These are phyloP conservation scores for Berkeleyomyces rouxiae DNA, from an alignment of 2,329 filamentous ascomycete species.

Conservation along the genomic window DNA sequence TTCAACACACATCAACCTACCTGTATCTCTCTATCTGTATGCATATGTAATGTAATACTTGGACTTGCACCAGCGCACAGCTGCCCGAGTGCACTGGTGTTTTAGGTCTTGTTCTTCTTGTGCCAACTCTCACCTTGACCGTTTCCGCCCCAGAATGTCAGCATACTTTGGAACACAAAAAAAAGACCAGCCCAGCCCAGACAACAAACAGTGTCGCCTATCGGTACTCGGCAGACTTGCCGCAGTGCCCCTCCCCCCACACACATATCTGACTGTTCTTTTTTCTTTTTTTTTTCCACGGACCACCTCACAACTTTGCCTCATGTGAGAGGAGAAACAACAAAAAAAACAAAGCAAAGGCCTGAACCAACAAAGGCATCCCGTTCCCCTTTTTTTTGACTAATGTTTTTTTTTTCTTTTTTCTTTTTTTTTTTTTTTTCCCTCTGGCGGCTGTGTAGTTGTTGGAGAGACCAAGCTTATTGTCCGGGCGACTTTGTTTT, in stretches of 20 bases:
- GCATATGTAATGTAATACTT: neutral
- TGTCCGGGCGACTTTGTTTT: neutral
- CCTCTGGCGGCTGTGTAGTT: too few species aligned
- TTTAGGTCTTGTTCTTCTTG: neutral
- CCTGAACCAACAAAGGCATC: neutral
- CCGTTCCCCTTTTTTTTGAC: neutral
- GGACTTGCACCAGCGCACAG: too few species aligned
- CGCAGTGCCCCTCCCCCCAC: neutral
- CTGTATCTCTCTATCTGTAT: neutral
- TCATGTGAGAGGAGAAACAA: neutral
- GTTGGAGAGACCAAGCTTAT: neutral
- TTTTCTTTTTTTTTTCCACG: neutral
- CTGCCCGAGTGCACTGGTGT: neutral
- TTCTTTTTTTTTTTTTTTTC: neutral
- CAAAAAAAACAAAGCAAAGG: neutral
- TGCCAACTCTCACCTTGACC: neutral
- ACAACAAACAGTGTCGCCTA: neutral
- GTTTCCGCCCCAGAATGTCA: neutral
- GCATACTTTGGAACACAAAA: neutral
- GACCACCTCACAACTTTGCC: neutral
- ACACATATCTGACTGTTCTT: neutral
- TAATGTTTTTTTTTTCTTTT: neutral
- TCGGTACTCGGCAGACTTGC: neutral
- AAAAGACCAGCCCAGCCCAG: neutral
- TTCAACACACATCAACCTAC: neutral